These are phyloP conservation scores for Penicillium brevicompactum DNA, from an alignment of 2,329 filamentous ascomycete species.

Conservation along the genomic window DNA sequence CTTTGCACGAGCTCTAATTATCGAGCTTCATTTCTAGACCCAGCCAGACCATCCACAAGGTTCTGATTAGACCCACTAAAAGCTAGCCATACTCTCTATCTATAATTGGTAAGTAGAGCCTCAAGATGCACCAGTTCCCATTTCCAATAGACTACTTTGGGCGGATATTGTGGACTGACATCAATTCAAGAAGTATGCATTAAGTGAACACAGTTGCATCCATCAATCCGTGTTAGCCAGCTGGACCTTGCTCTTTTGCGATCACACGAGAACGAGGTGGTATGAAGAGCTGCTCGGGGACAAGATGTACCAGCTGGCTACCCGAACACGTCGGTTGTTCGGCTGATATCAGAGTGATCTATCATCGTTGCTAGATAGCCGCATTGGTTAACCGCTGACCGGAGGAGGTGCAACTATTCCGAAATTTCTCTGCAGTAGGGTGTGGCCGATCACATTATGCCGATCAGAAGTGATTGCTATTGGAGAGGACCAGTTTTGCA, in stretches of 20 bases:
- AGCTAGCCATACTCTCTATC: too few species aligned
- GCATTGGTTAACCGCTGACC: background rate
- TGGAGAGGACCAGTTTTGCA: background rate
- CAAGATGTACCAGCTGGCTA: background rate
- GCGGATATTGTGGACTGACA: too few species aligned
- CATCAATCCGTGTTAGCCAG: background rate
- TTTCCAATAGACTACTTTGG: too few species aligned
- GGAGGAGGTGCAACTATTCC: background rate
- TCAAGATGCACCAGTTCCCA: too few species aligned
- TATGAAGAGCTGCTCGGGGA: background rate
- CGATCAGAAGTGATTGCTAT: background rate
- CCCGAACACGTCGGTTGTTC: background rate
- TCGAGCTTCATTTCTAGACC: background rate
- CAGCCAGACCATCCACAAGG: background rate
- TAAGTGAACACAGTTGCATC: background rate
- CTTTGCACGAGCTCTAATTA: background rate
- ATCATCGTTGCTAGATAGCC: background rate
- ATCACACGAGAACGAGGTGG: slow-evolving; percentile 2
- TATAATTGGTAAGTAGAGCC: too few species aligned
- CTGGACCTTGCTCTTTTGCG: background rate
- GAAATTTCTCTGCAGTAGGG: background rate
- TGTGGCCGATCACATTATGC: background rate
- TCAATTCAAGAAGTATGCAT: background rate
- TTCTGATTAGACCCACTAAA: too few species aligned
- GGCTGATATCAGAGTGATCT: background rate